Conservation (phyloP, 1,139 yeast species). For the Scheffersomyces cryptocercus region DNA sequence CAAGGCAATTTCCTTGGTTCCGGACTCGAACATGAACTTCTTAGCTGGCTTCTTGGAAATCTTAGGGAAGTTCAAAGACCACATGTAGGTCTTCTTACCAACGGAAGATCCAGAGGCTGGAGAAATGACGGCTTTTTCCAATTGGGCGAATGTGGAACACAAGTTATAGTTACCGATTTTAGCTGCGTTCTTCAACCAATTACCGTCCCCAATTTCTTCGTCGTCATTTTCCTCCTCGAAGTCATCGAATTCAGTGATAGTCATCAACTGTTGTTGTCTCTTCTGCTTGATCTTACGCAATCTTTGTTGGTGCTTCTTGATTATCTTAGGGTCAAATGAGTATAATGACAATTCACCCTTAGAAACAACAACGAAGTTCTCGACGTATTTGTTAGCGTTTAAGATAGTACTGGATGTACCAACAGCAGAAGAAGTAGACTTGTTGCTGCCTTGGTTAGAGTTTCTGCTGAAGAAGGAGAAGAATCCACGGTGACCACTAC, state of each 20-base stretch:
- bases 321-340: conserved; percentile 50
- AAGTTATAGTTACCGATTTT: conserved; percentile 50
- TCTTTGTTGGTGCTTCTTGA: conserved; percentile 42
- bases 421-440: conserved; percentile 6
- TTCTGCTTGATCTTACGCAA: conserved; percentile 29
- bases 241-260: conserved; percentile 14
- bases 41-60: conserved; percentile 33
- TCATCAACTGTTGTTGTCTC: conserved; percentile 11
- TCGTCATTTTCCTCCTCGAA: conserved; percentile 21
- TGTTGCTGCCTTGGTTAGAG: conserved; percentile 2
- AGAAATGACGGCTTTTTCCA: conserved; percentile 25
- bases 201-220: conserved; percentile 59
- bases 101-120: conserved; percentile 5
- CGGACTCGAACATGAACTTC: conserved; percentile 55
- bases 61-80: conserved; percentile 46
- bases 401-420: conserved; percentile 10
- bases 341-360: conserved; percentile 58
- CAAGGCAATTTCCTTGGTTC: conserved; percentile 66
- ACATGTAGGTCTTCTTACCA: conserved; percentile 19
- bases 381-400: conserved; percentile 36
- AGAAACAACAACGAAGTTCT: conserved; percentile 56
- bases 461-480: conserved; percentile 25
- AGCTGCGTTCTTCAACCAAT: conserved; percentile 61
- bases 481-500: conserved; percentile 18
- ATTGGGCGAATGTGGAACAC: conserved; percentile 50